Evolutionary conservation across 805 yeast genomes (phyloP).

Genomic region (Hanseniaspora pseudoguilliermondii): DNA sequence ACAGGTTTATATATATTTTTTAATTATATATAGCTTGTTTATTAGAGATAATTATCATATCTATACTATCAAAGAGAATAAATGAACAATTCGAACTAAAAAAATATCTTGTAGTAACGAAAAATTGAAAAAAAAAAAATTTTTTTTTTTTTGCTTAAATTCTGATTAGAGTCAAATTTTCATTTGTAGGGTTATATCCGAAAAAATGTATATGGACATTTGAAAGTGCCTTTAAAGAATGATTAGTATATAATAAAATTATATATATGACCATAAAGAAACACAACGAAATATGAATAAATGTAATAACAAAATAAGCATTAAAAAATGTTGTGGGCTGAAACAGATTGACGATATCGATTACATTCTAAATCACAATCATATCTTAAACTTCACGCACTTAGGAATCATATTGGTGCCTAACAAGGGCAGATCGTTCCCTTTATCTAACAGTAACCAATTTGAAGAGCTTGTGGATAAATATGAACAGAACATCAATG

Average conservation of each 20-base stretch:
- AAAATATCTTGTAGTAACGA: neutral
- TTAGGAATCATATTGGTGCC: slow-evolving; percentile 86
- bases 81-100: neutral
- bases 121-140: neutral
- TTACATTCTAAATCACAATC: neutral
- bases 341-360: slow-evolving; percentile 6
- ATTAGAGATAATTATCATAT: too few species aligned
- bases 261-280: too few species aligned
- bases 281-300: neutral
- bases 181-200: too few species aligned
- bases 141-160: neutral
- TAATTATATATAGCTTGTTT: too few species aligned
- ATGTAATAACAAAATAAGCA: neutral
- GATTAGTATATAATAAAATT: too few species aligned
- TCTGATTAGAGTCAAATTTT: too few species aligned
- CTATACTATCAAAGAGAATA: too few species aligned
- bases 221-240: too few species aligned
- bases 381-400: slow-evolving; percentile 2
- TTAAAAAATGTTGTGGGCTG: slow-evolving; percentile 12
- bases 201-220: too few species aligned
- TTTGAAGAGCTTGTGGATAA: slow-evolving; percentile 33
- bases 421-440: slow-evolving; percentile 57
- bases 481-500: slow-evolving; percentile 25
- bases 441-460: slow-evolving; percentile 32
- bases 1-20: too few species aligned